Percentiles rank a stretch among this genome's conserved stretches.
Evolutionary conservation across 2,329 filamentous ascomycete genomes (phyloP).

Genomic region (Blastomyces parvus): DNA sequence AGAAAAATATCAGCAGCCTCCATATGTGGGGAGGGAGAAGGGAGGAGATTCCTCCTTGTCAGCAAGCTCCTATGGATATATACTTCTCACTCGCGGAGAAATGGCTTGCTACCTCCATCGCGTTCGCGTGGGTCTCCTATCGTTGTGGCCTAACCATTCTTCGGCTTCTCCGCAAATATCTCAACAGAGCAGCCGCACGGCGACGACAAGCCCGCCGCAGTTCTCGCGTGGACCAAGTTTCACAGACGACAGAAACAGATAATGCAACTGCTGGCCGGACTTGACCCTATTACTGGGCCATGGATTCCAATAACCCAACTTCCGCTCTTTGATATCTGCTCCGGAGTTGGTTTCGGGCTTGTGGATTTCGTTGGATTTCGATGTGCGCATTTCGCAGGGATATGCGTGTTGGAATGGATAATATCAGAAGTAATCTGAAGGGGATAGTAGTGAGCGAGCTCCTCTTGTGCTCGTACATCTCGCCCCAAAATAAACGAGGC

Average conservation of each 20-base stretch:
- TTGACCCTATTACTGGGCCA: not conserved
- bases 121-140: constrained; percentile 11
- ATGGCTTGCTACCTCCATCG: constrained; percentile 13
- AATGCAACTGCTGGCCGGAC: not conserved
- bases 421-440: not conserved
- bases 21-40: not conserved
- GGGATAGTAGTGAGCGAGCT: not conserved
- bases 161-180: constrained; percentile 1
- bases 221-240: not conserved
- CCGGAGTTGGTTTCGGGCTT: not conserved
- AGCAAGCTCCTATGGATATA: constrained; percentile 12
- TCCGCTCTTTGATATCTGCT: not conserved
- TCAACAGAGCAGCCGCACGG: constrained; percentile 9
- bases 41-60: not conserved
- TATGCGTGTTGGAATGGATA: not conserved
- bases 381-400: not conserved
- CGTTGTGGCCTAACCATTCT: constrained; percentile 6
- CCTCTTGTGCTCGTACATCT: not conserved
- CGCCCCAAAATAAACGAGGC: not conserved
- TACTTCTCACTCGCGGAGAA: constrained; percentile 16
- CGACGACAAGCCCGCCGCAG: constrained; percentile 4
- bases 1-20: not conserved
- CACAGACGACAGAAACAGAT: not conserved
- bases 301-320: not conserved
- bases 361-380: not conserved